Evolutionary conservation across 805 yeast species (phyloP).

Genomic region (Kodamaea laetipori): DNA sequence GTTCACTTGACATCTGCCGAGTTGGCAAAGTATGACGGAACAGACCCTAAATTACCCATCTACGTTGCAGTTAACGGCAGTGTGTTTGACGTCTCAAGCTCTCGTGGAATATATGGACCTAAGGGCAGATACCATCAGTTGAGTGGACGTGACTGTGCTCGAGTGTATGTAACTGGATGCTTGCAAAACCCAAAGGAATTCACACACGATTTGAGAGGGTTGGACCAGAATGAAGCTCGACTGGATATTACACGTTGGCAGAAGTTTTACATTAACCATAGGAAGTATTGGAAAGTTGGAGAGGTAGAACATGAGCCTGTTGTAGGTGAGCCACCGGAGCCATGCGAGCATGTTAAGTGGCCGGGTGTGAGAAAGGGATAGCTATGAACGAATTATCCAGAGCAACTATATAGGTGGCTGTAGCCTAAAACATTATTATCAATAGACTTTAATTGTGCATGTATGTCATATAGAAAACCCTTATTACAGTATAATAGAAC

Average conservation of each 20-base stretch:
- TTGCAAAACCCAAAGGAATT: slow-evolving; percentile 53
- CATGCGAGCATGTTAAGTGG: slow-evolving; percentile 36
- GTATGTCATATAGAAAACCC: neutral
- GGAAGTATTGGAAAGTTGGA: slow-evolving; percentile 66
- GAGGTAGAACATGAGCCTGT: slow-evolving; percentile 47
- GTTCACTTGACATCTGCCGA: slow-evolving; percentile 45
- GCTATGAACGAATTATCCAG: no score
- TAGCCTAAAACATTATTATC: no score
- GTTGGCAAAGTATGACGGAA: slow-evolving; percentile 54
- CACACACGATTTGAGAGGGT: slow-evolving; percentile 67
- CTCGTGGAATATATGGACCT: slow-evolving; percentile 57
- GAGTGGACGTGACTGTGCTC: slow-evolving; percentile 67
- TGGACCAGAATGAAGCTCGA: slow-evolving; percentile 44
- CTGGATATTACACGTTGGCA: slow-evolving; percentile 55
- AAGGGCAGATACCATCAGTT: slow-evolving; percentile 56
- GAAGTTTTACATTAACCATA: slow-evolving; percentile 44
- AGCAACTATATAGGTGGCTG: no score
- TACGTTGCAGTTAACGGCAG: slow-evolving; percentile 60
- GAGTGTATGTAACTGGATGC: slow-evolving; percentile 74
- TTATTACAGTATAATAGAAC: neutral
- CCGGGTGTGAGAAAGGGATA: neutral
- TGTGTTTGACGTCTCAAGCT: slow-evolving; percentile 63
- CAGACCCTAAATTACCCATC: slow-evolving; percentile 49
- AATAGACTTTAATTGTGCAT: no score
- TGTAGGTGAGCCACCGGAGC: slow-evolving; percentile 52